These are phyloP conservation scores for Pyrenula massariospora DNA, from an alignment of 495 filamentous ascomycete species.

Conservation along the genomic window DNA sequence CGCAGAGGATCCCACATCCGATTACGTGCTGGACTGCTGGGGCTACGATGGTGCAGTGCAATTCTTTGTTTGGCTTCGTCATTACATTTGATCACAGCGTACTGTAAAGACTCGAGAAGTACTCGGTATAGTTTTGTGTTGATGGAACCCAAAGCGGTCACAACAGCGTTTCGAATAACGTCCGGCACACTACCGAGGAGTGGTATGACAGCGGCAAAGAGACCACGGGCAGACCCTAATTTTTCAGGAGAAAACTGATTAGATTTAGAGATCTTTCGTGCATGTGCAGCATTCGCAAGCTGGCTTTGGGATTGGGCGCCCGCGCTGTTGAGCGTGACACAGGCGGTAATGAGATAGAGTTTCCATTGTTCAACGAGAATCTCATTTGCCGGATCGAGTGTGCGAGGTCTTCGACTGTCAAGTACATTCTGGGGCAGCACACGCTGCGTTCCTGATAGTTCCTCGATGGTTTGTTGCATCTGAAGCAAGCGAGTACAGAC, in stretches of 20 bases:
- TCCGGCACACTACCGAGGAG: slow-evolving; percentile 65
- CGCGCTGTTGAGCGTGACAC: slow-evolving; percentile 82
- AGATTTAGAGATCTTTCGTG: slow-evolving; percentile 71
- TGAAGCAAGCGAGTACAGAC: slow-evolving; percentile 85
- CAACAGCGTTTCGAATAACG: slow-evolving; percentile 80
- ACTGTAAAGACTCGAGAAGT: slow-evolving; percentile 78
- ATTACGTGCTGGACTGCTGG: slow-evolving; percentile 63
- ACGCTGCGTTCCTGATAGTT: slow-evolving; percentile 29
- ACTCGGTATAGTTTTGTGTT: slow-evolving; percentile 93
- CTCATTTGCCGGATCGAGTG: slow-evolving; percentile 56
- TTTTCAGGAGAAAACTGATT: slow-evolving; percentile 59
- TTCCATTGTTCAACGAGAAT: slow-evolving; percentile 97
- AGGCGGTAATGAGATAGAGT: slow-evolving; percentile 93
- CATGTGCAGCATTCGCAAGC: slow-evolving; percentile 59
- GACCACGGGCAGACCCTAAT: slow-evolving; percentile 71
- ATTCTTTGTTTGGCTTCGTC: slow-evolving; percentile 82
- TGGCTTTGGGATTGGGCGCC: slow-evolving; percentile 53
- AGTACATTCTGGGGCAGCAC: background rate
- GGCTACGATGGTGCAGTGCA: slow-evolving; percentile 59
- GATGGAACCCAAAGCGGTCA: slow-evolving; percentile 82
- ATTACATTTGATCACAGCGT: slow-evolving; percentile 67
- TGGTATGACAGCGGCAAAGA: slow-evolving; percentile 86
- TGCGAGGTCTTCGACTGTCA: background rate
- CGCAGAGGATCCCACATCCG: slow-evolving; percentile 73
- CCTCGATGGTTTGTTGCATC: slow-evolving; percentile 74